Evolutionary conservation across 2,329 filamentous ascomycete species (phyloP), one percentile per base, ranked within the genome.

Genomic region (Meredithiella fracta): DNA sequence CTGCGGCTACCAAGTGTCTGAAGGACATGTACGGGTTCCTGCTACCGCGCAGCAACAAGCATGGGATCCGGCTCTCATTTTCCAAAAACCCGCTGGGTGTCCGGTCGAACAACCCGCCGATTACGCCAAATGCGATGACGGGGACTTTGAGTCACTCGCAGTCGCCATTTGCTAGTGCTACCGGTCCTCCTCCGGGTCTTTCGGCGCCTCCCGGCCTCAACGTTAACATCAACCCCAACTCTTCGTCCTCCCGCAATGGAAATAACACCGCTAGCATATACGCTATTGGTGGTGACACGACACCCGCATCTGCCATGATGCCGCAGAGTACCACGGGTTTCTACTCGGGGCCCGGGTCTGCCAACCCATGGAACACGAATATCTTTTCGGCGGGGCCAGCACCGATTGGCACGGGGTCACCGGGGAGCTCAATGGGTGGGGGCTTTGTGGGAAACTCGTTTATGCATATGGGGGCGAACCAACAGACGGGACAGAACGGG

Each of bases 51-150:
- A 95, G 89, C 64, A 79, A 88, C 65, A 96, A 95, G 67, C 91
- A 91, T 5, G 92, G 92, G 34, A 96, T 98, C 63, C 83, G 92
- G 23, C 74, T 98, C 56, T 95, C 89, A 68, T 98, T 96, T 68
- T 96, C 91, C 29, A 97, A 97, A 72, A 97, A 97, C 63, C 92
- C 92, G 0, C 76, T 97, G 1, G 92, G 92, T 22, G 91, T 97
- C 26, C 84, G 92, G 49, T 88, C 86, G 22, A 54, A 38, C 40
- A 47, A 22, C 29, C 44, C 40, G 17, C n/a, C 25, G 25, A 47
- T 22, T 15, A 17, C 40, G 31, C 31, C 71, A n/a, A 65, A 72
- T 7, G 69, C 69, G 25, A 69, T 74, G 37, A 20, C 38, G 4
- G n/a, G 62, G 67, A 3, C 64, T 67, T 22, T 64, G 65, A 17